Base-by-base conservation (phyloP, 495 filamentous ascomycete genomes). In the Penicillium paxilli region DNA sequence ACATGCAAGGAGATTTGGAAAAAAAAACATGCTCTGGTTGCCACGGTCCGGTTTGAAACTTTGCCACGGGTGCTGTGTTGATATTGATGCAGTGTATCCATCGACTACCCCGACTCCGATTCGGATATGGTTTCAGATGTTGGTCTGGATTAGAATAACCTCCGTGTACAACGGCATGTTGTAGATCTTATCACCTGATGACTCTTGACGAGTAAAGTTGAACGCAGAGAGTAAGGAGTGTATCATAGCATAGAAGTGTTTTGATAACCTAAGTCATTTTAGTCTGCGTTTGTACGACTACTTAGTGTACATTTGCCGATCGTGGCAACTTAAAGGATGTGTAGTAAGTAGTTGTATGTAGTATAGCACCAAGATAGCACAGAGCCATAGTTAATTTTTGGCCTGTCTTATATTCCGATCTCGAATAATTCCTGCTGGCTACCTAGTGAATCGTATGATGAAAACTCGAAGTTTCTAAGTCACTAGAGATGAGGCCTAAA, bases 1-100 rank as follows among this genome's bases (percentile, higher is more conserved):
- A 38, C 32, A 54, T 25, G 60, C 52, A 66, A 64, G 63, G 63
- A 23, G 58, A 50, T 46, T 47, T 16, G 38, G n/a, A 32, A 12
- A 38, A 19, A 20, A 25, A 49, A 47, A 41, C 59, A 50, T 44
- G 42, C 44, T 45, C 44, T 47, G 48, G 24, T 55, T 38, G 49
- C 52, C 48, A 47, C 33, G 47, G 57, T 40, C 50, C 12, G 11
- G 33, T 66, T 60, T 45, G 16, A 19, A 59, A 62, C 46, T 11
- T 40, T 40, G 35, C 35, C 35, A 40, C n/a, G 8, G 35, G 35
- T 48, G 28, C 48, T 22, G 24, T 62, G 49, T 53, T 55, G n/a
- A 45, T 40, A 14, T 52, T 54, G 42, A 25, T 35, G 44, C 28
- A 40, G 21, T 37, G 26, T 28, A 22, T 9, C 21, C 19, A 25